These are phyloP conservation scores for Globisporangium yorkense DNA, from an alignment of 352 stramenopile species.

Conservation along the genomic window DNA sequence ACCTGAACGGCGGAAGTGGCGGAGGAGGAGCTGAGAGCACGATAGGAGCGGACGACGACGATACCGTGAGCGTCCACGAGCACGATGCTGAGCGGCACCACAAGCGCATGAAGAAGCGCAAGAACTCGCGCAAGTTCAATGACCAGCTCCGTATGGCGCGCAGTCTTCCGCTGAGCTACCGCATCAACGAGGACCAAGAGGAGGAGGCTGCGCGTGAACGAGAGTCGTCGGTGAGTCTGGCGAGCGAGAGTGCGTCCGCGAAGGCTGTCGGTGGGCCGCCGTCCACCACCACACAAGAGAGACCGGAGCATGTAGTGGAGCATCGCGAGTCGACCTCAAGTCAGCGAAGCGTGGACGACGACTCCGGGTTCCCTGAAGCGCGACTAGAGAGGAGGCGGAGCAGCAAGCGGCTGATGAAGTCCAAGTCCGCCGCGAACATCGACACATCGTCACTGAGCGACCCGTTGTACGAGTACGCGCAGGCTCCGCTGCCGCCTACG, in stretches of 20 bases:
- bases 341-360: conserved; percentile 10
- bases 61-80: neutral
- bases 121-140: conserved; percentile 66
- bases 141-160: conserved; percentile 57
- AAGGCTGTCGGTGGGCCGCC: neutral
- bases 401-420: conserved; percentile 34
- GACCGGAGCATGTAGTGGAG: neutral
- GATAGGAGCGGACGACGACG: conserved; percentile 10
- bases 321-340: neutral
- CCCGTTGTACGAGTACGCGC: conserved; percentile 2
- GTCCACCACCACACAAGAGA: neutral
- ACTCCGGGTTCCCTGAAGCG: neutral
- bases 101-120: conserved; percentile 49
- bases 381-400: conserved; percentile 18
- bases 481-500: neutral
- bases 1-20: conserved; percentile 15
- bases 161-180: conserved; percentile 41
- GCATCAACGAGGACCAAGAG: conserved; percentile 38
- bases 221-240: neutral
- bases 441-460: conserved; percentile 34
- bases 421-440: conserved; percentile 53
- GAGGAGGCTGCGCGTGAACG: neutral
- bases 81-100: conserved; percentile 23
- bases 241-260: neutral
- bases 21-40: conserved; percentile 15